Evolutionary conservation across 2,329 filamentous ascomycete species (phyloP).

Genomic region (Exophiala aquamarina): DNA sequence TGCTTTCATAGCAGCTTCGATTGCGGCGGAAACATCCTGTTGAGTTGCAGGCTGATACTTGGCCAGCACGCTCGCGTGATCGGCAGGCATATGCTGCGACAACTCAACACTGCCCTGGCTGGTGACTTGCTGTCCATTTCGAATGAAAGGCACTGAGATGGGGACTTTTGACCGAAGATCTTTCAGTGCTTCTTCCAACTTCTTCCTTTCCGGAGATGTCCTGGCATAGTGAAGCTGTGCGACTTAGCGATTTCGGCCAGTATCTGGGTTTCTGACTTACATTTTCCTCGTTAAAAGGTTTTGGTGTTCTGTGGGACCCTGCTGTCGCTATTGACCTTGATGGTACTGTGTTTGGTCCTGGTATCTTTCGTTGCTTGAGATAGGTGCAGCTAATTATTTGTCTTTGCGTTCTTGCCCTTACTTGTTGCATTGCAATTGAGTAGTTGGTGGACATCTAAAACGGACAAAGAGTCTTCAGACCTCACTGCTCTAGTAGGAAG

Average conservation of each 20-base stretch:
- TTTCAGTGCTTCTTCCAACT: constrained; percentile 33
- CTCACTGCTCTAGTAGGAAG: no score
- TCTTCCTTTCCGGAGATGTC: constrained; percentile 35
- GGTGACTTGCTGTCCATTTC: constrained; percentile 12
- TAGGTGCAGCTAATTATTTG: no score
- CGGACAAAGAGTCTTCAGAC: no score
- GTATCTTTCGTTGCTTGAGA: no score
- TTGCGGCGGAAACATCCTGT: constrained; percentile 34
- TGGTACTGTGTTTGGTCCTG: no score
- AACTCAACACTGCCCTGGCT: constrained; percentile 5
- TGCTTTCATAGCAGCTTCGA: constrained; percentile 34
- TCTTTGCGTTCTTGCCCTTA: no score
- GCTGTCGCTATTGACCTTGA: constrained; percentile 19
- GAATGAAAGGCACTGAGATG: constrained; percentile 32
- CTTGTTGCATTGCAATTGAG: no score
- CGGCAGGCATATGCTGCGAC: constrained; percentile 37
- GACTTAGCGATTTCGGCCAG: background rate
- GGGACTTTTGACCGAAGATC: constrained; percentile 36
- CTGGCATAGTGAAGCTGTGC: constrained; percentile 27
- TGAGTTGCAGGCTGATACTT: constrained; percentile 36
- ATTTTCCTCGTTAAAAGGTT: constrained; percentile 25
- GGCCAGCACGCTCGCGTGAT: constrained; percentile 37
- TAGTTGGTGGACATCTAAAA: no score
- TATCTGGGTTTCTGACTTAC: constrained; percentile 4
- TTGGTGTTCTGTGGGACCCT: constrained; percentile 18